These are phyloP conservation scores for Spatholobus suberectus DNA, from an alignment of 306 rosid species.

Conservation along the genomic window DNA sequence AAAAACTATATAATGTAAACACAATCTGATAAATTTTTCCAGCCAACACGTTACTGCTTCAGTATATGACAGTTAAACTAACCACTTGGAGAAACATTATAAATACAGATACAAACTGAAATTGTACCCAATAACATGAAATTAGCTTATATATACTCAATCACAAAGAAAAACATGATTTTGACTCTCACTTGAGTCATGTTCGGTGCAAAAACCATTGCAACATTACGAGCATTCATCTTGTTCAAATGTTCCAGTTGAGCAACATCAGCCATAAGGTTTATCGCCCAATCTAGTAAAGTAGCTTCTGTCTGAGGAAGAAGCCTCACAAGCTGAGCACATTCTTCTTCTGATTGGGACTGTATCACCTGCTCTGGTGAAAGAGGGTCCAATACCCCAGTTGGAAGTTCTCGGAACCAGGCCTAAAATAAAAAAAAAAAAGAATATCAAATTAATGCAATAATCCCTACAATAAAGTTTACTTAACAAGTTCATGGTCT, in stretches of 20 bases:
- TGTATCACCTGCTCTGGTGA: constrained; percentile 84
- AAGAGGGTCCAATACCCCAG: constrained; percentile 76
- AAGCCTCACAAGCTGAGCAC: constrained; percentile 64
- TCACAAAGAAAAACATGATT: not conserved
- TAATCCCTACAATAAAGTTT: not conserved
- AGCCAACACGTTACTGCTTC: not conserved
- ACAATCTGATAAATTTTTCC: not conserved
- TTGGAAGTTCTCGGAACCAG: constrained; percentile 87
- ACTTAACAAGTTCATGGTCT: not conserved
- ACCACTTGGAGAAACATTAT: not conserved
- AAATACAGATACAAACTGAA: not conserved
- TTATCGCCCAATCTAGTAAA: constrained; percentile 78
- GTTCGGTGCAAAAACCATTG: constrained; percentile 91
- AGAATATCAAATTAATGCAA: constrained; percentile 27
- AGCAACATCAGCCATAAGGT: constrained; percentile 86
- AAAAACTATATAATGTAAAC: not conserved
- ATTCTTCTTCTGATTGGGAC: constrained; percentile 75
- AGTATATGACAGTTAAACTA: not conserved
- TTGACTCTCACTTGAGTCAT: constrained; percentile 81
- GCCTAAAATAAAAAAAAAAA: constrained; percentile 56
- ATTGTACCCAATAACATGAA: not conserved
- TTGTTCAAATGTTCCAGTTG: constrained; percentile 77
- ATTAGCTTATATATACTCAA: not conserved
- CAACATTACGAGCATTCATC: constrained; percentile 84
- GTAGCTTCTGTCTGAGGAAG: constrained; percentile 80